These are phyloP conservation scores for Neoboletus magnificus DNA, from an alignment of 768 basidiomycete genomes.

Conservation along the genomic window DNA sequence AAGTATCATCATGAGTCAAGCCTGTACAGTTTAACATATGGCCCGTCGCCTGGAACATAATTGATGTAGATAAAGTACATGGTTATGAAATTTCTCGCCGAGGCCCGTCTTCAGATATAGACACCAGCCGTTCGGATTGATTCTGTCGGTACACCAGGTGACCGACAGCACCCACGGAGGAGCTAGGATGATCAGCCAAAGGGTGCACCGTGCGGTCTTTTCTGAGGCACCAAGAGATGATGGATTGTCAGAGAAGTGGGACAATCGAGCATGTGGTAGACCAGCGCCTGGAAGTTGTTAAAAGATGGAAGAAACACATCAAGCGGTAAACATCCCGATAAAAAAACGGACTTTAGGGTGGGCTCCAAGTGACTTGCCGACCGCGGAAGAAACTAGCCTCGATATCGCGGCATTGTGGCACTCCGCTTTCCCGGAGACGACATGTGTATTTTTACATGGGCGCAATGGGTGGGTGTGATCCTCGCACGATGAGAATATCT, in stretches of 20 bases:
- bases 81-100: not conserved
- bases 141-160: conserved; percentile 62
- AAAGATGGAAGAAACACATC: conserved; percentile 45
- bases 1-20: not conserved
- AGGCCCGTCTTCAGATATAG: not conserved
- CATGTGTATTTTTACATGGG: not conserved
- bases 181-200: conserved; percentile 58
- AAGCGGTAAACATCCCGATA: not conserved
- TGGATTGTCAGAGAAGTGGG: conserved; percentile 38
- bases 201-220: conserved; percentile 42
- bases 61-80: not conserved
- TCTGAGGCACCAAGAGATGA: conserved; percentile 60
- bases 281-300: conserved; percentile 59
- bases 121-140: not conserved
- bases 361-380: conserved; percentile 21
- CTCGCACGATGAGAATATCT: not conserved
- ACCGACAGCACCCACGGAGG: conserved; percentile 47
- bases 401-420: not conserved
- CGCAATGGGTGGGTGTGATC: not conserved
- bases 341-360: conserved; percentile 42
- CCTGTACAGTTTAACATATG: not conserved
- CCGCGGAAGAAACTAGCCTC: not conserved
- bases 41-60: not conserved
- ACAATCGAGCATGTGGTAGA: conserved; percentile 57
- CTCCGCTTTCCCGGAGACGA: not conserved